phyloP scores from a whole-genome alignment of 176 grass and related monocot genomes.

The Zoysia pacifica region DNA sequence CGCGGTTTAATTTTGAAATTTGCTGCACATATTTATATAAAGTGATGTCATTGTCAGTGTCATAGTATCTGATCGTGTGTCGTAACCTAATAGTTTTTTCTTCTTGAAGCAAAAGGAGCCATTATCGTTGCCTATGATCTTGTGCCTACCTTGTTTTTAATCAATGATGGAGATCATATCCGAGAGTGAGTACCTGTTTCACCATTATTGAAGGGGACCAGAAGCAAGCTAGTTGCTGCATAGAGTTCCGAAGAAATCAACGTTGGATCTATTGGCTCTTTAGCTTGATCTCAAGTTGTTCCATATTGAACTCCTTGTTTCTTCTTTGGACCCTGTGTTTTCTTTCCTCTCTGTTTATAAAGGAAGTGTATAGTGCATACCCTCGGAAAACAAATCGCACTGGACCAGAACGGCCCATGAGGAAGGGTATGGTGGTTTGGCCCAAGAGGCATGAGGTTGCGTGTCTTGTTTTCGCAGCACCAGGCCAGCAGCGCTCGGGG shows the following conservation, averaged over 20 bases:
- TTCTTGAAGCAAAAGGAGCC: neutral
- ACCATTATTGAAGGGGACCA: constrained; percentile 41
- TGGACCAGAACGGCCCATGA: too few relatives aligned
- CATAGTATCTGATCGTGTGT: neutral
- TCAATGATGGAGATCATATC: neutral
- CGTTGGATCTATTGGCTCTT: neutral
- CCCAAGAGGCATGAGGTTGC: neutral
- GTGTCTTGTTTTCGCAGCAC: too few relatives aligned
- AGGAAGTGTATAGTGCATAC: too few relatives aligned
- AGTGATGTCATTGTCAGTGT: neutral
- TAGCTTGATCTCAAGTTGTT: constrained; percentile 24
- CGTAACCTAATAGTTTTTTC: neutral
- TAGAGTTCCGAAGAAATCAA: neutral
- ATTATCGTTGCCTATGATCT: constrained; percentile 39
- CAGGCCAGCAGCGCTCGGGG: too few relatives aligned
- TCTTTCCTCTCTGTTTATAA: too few relatives aligned
- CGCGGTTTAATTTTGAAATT: neutral
- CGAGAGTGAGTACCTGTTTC: neutral
- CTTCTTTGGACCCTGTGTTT: neutral
- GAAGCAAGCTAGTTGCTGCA: constrained; percentile 14
- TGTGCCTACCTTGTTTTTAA: constrained; percentile 18
- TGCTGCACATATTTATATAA: neutral
- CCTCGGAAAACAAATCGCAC: too few relatives aligned
- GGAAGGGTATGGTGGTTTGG: too few relatives aligned
- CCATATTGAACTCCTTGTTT: neutral